A percentile compares a stretch with the other conserved stretches of the same genome.
Conservation (phyloP, 1,284 basidiomycete genomes). For the Pseudozyma sp. region DNA sequence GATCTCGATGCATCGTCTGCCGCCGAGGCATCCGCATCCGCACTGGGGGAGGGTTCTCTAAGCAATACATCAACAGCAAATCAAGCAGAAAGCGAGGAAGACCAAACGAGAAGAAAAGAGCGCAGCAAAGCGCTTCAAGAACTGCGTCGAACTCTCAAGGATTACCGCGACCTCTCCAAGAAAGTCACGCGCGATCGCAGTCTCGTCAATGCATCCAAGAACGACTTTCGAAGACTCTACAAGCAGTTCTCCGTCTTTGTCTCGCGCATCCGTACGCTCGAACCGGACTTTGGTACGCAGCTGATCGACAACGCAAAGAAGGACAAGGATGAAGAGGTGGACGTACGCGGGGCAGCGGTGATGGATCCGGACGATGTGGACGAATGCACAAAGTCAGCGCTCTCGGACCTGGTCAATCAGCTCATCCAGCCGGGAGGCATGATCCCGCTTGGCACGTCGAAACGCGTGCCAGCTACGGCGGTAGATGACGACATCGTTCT, state of each 20-base stretch:
- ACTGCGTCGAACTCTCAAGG: constrained; percentile 32
- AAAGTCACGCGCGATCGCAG: constrained; percentile 53
- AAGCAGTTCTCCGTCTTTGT: constrained; percentile 46
- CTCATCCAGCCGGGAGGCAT: constrained; percentile 36
- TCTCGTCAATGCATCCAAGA: constrained; percentile 30
- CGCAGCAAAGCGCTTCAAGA: constrained; percentile 28
- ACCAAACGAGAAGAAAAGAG: constrained; percentile 18
- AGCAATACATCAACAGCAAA: not conserved
- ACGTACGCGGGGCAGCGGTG: constrained; percentile 6
- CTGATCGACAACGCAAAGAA: constrained; percentile 28
- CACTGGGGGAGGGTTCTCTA: not conserved
- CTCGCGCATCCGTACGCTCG: constrained; percentile 23
- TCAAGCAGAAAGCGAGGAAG: not conserved
- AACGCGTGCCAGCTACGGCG: constrained; percentile 18
- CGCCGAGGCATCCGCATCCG: constrained; percentile 13
- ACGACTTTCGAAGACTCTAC: constrained; percentile 35
- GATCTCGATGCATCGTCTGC: constrained; percentile 6
- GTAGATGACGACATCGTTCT: constrained; percentile 9
- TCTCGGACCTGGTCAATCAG: constrained; percentile 28
- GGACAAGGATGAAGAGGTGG: constrained; percentile 27
- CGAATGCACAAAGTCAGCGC: constrained; percentile 33
- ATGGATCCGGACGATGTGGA: constrained; percentile 47
- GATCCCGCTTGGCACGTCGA: constrained; percentile 37
- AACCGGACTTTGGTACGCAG: constrained; percentile 29
- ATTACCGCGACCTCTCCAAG: constrained; percentile 54